phyloP scores from a whole-genome alignment of 2,329 filamentous ascomycete genomes.

The Botryotinia calthae region DNA sequence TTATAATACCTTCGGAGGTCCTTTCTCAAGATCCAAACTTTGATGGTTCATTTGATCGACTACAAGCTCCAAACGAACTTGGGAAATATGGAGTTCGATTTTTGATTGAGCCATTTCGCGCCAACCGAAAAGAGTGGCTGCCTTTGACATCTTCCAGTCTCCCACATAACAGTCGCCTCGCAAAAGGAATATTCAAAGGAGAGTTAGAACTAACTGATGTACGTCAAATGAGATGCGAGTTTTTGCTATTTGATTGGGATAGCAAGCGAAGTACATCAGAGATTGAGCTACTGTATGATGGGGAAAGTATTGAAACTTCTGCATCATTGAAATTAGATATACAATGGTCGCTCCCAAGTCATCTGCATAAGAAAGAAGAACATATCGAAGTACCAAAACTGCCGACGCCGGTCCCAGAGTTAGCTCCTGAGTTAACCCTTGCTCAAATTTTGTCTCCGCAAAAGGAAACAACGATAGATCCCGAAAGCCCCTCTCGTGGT shows the following conservation, averaged over 20 bases:
- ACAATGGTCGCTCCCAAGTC: constrained; percentile 31
- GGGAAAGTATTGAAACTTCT: constrained; percentile 18
- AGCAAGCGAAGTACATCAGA: neutral
- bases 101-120: constrained; percentile 10
- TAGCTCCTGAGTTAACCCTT: neutral
- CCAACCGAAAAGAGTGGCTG: constrained; percentile 29
- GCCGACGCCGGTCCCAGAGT: neutral
- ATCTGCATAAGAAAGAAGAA: constrained; percentile 14
- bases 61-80: neutral
- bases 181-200: constrained; percentile 7
- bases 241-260: constrained; percentile 12
- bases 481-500: constrained; percentile 28
- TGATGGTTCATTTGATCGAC: neutral
- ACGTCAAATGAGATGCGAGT: constrained; percentile 7
- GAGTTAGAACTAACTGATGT: constrained; percentile 5
- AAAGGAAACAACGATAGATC: constrained; percentile 17
- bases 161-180: constrained; percentile 9
- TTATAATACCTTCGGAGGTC: constrained; percentile 10
- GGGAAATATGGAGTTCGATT: constrained; percentile 10
- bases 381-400: neutral
- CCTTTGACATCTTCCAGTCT: constrained; percentile 23
- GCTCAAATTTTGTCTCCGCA: constrained; percentile 17
- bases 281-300: constrained; percentile 13
- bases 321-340: constrained; percentile 25
- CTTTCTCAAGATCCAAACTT: constrained; percentile 6